Evolutionary conservation across 148 eudicot genomes (phyloP), one percentile per base, ranked within the genome.

Genomic region (Rheum nobile): DNA sequence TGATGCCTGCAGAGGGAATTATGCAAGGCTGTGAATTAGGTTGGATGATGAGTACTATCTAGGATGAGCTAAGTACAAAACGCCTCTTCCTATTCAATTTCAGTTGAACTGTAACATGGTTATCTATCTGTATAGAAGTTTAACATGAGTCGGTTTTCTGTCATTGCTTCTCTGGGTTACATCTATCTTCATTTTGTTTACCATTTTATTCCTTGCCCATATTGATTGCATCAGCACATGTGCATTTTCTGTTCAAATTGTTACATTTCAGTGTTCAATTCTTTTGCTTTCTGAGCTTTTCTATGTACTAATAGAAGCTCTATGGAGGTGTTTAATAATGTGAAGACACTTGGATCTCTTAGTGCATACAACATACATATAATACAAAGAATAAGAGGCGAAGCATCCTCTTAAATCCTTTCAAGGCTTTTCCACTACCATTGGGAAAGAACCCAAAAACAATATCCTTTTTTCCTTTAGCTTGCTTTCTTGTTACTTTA

Each of bases 31-130:
- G 82, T 24, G 82, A 75, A 46, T 42, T 77, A 16, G 89, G 82
- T 74, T 88, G 89, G 89, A 80, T 77, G 79, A 80, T 79, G 81
- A 76, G 81, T 61, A 81, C 52, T 71, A 85, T 72, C 79, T 75
- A 52, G 77, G 80, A 72, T 76, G 35, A 77, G 38, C 22, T 12
- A 74, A n/a, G 63, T 22, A 35, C 71, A 29, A 68, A 37, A 4
- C 21, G 6, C 17, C 12, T 71, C 50, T 55, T 65, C 34, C 29
- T 32, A 52, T 70, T 47, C 6, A 65, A 14, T 17, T 14, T 65
- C 39, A 31, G 70, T 65, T 32, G 39, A 65, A 65, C 10, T 65
- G 70, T 65, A 65, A 32, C 70, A 65, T 17, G 39, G 16, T 34
- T 16, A 65, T 32, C 63, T 65, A 34, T 31, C 34, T 65, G 70